phyloP scores from a whole-genome alignment of 1,139 yeast genomes.

The Saccharomyces hybrid region DNA sequence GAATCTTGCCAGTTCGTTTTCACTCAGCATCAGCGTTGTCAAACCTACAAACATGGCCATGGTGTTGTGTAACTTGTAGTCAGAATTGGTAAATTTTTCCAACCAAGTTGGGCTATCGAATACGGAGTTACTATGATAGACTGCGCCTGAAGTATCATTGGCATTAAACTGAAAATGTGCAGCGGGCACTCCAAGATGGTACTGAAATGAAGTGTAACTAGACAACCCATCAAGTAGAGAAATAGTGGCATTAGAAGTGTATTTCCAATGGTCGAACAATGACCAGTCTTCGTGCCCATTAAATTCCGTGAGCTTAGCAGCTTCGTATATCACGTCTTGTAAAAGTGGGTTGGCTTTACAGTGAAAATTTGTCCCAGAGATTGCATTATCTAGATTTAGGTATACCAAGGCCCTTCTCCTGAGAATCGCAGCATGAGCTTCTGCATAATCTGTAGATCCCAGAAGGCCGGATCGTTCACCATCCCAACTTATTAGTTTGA shows the following conservation, averaged over 20 bases:
- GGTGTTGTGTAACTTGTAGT: constrained; percentile 46
- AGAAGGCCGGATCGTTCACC: constrained; percentile 41
- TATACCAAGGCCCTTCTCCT: constrained; percentile 36
- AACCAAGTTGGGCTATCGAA: constrained; percentile 56
- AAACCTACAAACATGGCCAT: constrained; percentile 55
- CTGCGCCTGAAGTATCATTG: constrained; percentile 30
- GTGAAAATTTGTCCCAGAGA: constrained; percentile 37
- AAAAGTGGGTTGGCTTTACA: constrained; percentile 39
- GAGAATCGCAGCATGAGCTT: constrained; percentile 32
- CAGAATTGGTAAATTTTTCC: constrained; percentile 47
- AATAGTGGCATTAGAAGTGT: constrained; percentile 25
- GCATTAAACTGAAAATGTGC: constrained; percentile 36
- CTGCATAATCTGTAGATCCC: constrained; percentile 46
- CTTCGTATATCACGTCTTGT: constrained; percentile 29
- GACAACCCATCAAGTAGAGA: constrained; percentile 34
- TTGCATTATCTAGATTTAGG: constrained; percentile 41
- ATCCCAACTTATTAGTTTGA: constrained; percentile 47
- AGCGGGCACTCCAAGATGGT: constrained; percentile 45
- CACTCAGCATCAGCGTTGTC: constrained; percentile 45
- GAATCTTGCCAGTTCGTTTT: constrained; percentile 41
- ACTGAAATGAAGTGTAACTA: constrained; percentile 41
- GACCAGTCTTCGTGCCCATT: constrained; percentile 26
- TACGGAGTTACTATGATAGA: constrained; percentile 52
- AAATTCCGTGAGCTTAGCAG: constrained; percentile 35
- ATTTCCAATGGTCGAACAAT: constrained; percentile 34